Base-by-base conservation (phyloP, 352 stramenopile species). In the Pythium vanterpoolii region DNA sequence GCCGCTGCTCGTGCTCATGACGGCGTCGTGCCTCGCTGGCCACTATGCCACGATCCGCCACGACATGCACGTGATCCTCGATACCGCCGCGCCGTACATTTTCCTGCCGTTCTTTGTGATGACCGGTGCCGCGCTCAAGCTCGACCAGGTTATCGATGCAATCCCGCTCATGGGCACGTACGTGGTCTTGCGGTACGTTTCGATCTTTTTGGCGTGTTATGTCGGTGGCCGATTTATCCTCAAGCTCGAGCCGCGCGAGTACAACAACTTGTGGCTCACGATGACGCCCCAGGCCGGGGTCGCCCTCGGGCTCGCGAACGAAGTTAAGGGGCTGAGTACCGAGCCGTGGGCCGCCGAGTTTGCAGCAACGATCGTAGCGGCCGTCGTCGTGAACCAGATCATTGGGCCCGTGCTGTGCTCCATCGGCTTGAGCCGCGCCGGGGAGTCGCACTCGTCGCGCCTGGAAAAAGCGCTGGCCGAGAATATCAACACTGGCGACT, bases 91-190 rank as follows among this genome's bases (percentile, higher is more conserved):
- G 45, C 79, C 79, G 0, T 90, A 86, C 67, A 78, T 89, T 57
- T 87, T 89, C 40, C 56, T 90, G 30, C 80, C 80, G 6, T 90
- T 90, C 64, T 90, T 90, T 71, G 77, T 87, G 13, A 90, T 90
- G 78, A 90, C 80, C 4, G 80, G 80, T 2, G 80, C 80, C 3
- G 70, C 72, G n/a, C 58, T 90, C 26, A 86, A 88, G 55, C 63
- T 90, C 28, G 76, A 90, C 62, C 64, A 87, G 44, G 80, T 90
- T 34, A 59, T 73, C 43, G 56, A 77, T 24, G 76, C 73, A 2
- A 74, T 90, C 50, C 77, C 80, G 19, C 71, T 90, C 49, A 85
- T 86, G 72, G 87, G 75, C 39, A 49, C 84, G 42, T 87, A 86
- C 56, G 75, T 89, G 3, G 56, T 71, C 33, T 49, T 90, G 39